Conservation (phyloP, 495 filamentous ascomycete genomes). For the Daldinia vernicosa region DNA sequence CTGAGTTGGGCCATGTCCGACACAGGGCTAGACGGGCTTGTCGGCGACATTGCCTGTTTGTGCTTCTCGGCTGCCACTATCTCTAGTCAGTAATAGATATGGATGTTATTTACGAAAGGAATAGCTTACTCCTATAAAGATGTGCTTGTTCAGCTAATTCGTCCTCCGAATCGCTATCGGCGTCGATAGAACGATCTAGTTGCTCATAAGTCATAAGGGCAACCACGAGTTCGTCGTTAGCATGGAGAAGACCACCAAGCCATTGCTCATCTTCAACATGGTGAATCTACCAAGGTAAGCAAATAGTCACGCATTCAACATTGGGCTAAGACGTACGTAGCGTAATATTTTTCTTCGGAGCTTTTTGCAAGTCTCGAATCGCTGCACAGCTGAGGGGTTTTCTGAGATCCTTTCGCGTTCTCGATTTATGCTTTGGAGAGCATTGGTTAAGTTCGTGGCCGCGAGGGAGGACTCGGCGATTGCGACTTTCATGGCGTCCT, state of each 20-base stretch:
- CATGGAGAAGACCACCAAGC: constrained; percentile 80
- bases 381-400: constrained; percentile 74
- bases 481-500: constrained; percentile 79
- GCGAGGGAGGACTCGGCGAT: constrained; percentile 88
- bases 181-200: constrained; percentile 92
- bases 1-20: constrained; percentile 52
- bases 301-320: not conserved
- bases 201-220: constrained; percentile 95
- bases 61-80: constrained; percentile 62
- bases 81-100: constrained; percentile 29
- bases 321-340: constrained; percentile 64
- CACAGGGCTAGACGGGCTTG: constrained; percentile 47
- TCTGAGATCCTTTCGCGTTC: constrained; percentile 89
- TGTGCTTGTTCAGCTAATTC: constrained; percentile 66
- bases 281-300: constrained; percentile 66
- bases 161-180: constrained; percentile 93
- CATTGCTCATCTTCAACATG: constrained; percentile 83
- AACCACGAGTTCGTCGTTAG: constrained; percentile 87
- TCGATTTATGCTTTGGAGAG: constrained; percentile 88
- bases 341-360: constrained; percentile 84
- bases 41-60: constrained; percentile 53
- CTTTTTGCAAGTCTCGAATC: constrained; percentile 86
- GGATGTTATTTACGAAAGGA: not conserved
- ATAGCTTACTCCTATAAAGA: constrained; percentile 58
- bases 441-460: constrained; percentile 89